Conservation (phyloP, 345 rosid species). For the Acer campestre region DNA sequence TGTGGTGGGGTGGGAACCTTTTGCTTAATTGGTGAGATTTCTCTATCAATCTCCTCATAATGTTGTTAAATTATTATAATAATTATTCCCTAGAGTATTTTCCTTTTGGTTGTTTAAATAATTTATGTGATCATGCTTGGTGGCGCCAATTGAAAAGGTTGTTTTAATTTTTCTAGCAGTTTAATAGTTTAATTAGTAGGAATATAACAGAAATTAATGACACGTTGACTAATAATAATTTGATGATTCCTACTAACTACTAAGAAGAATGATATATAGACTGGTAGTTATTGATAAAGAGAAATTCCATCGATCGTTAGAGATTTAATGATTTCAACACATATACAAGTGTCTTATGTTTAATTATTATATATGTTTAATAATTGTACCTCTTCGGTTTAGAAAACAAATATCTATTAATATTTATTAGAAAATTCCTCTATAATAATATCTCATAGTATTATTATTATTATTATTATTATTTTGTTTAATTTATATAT, state of each 20-base stretch:
- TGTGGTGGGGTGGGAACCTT: too few relatives aligned
- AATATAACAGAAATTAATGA: neutral
- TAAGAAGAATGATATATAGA: neutral
- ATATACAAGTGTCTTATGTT: neutral
- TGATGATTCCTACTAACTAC: neutral
- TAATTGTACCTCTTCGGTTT: neutral
- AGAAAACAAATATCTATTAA: neutral
- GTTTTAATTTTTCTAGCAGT: neutral
- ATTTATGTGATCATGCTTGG: neutral
- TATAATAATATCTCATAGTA: neutral
- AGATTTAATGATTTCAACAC: conserved; percentile 1
- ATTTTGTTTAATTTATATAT: neutral
- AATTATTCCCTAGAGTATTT: neutral
- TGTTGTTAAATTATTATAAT: too few relatives aligned
- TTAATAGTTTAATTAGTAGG: conserved; percentile 3
- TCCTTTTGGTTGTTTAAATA: too few relatives aligned
- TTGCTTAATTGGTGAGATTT: neutral
- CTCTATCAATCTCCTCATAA: neutral
- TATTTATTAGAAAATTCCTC: neutral
- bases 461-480: neutral
- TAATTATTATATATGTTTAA: conserved; percentile 1
- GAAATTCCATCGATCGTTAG: neutral
- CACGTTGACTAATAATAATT: neutral
- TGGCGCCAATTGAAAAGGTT: neutral
- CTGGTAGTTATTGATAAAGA: neutral